Conservation (phyloP, 1,139 yeast species). For the Diutina pseudorugosa region DNA sequence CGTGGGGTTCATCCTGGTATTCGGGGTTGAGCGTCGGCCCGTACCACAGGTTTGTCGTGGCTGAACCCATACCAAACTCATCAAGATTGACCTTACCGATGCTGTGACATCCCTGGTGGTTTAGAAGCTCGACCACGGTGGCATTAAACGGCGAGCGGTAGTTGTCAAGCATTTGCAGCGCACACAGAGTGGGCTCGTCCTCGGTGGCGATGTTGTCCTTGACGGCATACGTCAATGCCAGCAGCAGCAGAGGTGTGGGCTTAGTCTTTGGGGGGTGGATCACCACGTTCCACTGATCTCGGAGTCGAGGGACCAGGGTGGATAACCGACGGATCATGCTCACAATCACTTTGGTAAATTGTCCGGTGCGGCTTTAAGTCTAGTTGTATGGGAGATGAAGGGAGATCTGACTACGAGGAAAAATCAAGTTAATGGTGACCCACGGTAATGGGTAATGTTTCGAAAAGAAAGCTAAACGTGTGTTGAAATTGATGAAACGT, state of each 20-base stretch:
- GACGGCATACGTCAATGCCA: conserved; percentile 22
- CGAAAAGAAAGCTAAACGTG: too few relatives aligned
- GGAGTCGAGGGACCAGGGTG: not conserved
- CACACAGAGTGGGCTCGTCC: conserved; percentile 61
- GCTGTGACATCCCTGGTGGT: conserved; percentile 36
- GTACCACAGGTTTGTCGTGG: conserved; percentile 41
- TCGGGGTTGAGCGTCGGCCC: conserved; percentile 67
- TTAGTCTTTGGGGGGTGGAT: not conserved
- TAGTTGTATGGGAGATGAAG: too few relatives aligned
- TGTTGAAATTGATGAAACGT: too few relatives aligned
- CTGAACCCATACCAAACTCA: conserved; percentile 96
- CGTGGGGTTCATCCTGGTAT: conserved; percentile 17
- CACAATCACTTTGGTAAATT: not conserved
- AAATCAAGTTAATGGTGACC: not conserved
- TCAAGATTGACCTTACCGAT: conserved; percentile 89
- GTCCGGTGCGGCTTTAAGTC: not conserved
- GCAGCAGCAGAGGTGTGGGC: not conserved
- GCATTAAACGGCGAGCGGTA: conserved; percentile 76
- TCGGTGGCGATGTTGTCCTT: conserved; percentile 75
- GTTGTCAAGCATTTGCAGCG: conserved; percentile 44
- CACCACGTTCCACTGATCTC: not conserved
- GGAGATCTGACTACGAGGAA: too few relatives aligned
- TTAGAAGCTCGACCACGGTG: conserved; percentile 50
- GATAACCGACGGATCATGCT: not conserved
- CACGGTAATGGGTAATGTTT: too few relatives aligned